Conservation (phyloP, 768 basidiomycete genomes). For the Sistotremastrum niveocremeum region DNA sequence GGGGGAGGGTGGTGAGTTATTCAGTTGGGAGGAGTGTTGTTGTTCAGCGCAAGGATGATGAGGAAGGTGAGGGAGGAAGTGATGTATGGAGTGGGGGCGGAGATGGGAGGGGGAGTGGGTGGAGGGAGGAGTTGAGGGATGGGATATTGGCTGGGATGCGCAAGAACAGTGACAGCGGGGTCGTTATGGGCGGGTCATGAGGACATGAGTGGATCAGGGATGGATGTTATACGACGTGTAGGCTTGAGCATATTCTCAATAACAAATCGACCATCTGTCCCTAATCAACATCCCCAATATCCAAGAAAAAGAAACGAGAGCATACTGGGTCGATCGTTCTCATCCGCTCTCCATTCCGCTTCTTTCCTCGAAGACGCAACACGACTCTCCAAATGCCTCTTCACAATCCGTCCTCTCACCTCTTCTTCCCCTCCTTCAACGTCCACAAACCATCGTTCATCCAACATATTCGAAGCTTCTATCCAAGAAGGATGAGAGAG, state of each 20-base stretch:
- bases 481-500: conserved; percentile 64
- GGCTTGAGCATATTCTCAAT: conserved; percentile 24
- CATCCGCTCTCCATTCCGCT: conserved; percentile 55
- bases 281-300: neutral
- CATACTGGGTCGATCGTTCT: conserved; percentile 67
- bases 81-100: conserved; percentile 31
- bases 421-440: conserved; percentile 30
- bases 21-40: conserved; percentile 57
- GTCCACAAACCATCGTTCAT: conserved; percentile 69
- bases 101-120: conserved; percentile 35
- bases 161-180: no score
- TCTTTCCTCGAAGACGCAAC: conserved; percentile 52
- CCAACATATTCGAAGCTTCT: conserved; percentile 46
- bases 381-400: conserved; percentile 66
- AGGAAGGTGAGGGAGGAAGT: conserved; percentile 24
- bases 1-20: conserved; percentile 39
- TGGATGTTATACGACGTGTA: conserved; percentile 27
- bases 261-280: conserved; percentile 32
- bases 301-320: neutral
- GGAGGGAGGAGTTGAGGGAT: conserved; percentile 37
- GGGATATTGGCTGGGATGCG: conserved; percentile 26
- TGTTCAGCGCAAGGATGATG: conserved; percentile 43
- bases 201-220: conserved; percentile 22
- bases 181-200: no score
- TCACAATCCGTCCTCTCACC: conserved; percentile 47